phyloP scores from a whole-genome alignment of 1,284 basidiomycete species.

The Rugosomyces carneus region DNA sequence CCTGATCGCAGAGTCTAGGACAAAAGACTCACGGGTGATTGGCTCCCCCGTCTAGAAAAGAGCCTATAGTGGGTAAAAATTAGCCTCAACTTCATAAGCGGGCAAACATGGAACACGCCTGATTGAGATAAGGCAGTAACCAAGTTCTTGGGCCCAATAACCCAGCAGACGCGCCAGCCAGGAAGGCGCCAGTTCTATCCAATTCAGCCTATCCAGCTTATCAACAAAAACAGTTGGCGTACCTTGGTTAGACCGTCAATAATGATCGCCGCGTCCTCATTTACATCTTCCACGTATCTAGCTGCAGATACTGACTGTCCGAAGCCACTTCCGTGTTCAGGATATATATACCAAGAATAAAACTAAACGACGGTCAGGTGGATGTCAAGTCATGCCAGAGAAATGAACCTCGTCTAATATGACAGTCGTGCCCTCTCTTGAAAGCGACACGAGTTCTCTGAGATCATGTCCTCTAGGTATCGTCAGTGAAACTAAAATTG shows the following conservation, averaged over 20 bases:
- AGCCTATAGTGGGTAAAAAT: slow-evolving; percentile 35
- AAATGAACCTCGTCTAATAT: slow-evolving; percentile 76
- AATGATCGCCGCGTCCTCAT: slow-evolving; percentile 76
- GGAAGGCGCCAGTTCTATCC: slow-evolving; percentile 81
- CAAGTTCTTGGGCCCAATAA: slow-evolving; percentile 88
- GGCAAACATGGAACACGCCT: slow-evolving; percentile 34
- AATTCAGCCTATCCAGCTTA: slow-evolving; percentile 3
- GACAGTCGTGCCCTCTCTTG: slow-evolving; percentile 70
- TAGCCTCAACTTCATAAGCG: slow-evolving; percentile 1
- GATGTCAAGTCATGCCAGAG: slow-evolving; percentile 3
- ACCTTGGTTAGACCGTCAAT: slow-evolving; percentile 94
- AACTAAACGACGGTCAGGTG: slow-evolving; percentile 42
- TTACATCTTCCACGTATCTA: slow-evolving; percentile 80
- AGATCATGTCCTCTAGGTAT: slow-evolving; percentile 67
- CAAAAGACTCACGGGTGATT: slow-evolving; percentile 68
- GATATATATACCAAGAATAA: slow-evolving; percentile 91
- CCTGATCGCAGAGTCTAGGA: background rate
- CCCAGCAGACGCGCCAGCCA: slow-evolving; percentile 94
- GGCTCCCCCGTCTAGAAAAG: slow-evolving; percentile 85
- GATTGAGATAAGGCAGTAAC: slow-evolving; percentile 84
- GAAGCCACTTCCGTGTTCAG: slow-evolving; percentile 65
- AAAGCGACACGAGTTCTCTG: slow-evolving; percentile 69
- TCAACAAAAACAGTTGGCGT: background rate
- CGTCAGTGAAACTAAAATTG: slow-evolving; percentile 5
- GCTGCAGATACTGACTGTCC: slow-evolving; percentile 83